A percentile compares a stretch with the other conserved stretches of the same genome.
Evolutionary conservation across 345 rosid genomes (phyloP).

Genomic region (Excoecaria agallocha): DNA sequence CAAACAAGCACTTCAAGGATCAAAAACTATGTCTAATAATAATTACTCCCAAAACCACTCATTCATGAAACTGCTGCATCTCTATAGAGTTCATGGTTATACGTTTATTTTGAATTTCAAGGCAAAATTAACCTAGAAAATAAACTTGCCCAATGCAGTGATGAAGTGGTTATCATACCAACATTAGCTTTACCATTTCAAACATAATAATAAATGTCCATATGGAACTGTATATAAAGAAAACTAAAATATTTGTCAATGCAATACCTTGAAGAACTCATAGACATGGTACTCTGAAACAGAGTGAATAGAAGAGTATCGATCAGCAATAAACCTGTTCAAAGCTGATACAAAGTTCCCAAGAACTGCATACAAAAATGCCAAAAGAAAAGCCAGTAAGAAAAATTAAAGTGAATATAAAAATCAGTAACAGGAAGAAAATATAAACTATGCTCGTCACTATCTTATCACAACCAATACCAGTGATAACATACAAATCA

Average conservation of each 20-base stretch:
- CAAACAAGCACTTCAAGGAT: background rate
- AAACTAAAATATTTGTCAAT: background rate
- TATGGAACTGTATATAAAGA: background rate
- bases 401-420: background rate
- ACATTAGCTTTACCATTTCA: background rate
- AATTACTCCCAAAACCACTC: background rate
- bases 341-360: constrained; percentile 96
- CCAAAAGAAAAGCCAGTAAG: constrained; percentile 4
- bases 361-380: constrained; percentile 52
- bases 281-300: constrained; percentile 93
- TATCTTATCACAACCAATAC: background rate
- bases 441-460: background rate
- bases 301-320: constrained; percentile 61
- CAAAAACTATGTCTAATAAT: background rate
- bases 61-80: background rate
- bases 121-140: background rate
- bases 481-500: background rate
- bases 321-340: constrained; percentile 88
- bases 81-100: background rate
- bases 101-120: background rate
- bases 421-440: background rate
- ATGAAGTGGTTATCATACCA: background rate
- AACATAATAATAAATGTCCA: background rate
- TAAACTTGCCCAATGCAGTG: background rate
- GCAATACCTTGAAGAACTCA: constrained; percentile 87